Percentiles rank a stretch among this genome's conserved stretches.
These are phyloP conservation scores for Fulvia fulva DNA, from an alignment of 2,329 filamentous ascomycete genomes.

Conservation along the genomic window DNA sequence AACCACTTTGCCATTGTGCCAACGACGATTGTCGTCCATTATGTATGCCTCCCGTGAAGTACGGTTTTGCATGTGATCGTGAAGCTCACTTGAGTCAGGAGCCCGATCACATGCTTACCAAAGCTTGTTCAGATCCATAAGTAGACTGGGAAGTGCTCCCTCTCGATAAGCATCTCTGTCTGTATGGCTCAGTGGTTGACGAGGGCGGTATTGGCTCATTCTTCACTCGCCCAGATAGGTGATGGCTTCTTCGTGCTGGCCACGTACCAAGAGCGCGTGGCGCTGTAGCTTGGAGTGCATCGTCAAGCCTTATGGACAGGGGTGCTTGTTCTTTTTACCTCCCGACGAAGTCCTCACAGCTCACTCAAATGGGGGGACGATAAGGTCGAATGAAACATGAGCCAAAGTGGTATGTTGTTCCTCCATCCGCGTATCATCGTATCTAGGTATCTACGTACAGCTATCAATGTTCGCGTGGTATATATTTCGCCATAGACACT, in stretches of 20 bases:
- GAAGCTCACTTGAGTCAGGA: not conserved
- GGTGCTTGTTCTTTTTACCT: too few species aligned
- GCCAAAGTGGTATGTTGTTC: not conserved
- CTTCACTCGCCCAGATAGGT: too few species aligned
- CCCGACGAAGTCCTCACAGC: not conserved
- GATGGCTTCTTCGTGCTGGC: too few species aligned
- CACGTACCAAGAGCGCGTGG: too few species aligned
- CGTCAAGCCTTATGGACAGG: too few species aligned
- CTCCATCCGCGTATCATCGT: not conserved
- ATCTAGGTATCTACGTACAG: not conserved
- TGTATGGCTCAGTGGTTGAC: too few species aligned
- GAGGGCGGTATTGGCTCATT: too few species aligned
- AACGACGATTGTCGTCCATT: not conserved
- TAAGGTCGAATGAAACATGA: not conserved
- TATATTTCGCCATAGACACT: not conserved
- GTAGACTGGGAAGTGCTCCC: too few species aligned
- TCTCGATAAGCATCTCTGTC: not conserved
- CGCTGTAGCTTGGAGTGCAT: too few species aligned
- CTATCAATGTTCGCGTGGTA: not conserved
- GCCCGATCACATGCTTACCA: not conserved
- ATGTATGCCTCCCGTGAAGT: not conserved
- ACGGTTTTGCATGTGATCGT: not conserved
- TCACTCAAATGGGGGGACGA: not conserved
- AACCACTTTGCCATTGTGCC: not conserved
- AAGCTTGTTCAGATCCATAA: not conserved